These are phyloP conservation scores for Bacidia gigantensis DNA, from an alignment of 495 filamentous ascomycete species.

Conservation along the genomic window DNA sequence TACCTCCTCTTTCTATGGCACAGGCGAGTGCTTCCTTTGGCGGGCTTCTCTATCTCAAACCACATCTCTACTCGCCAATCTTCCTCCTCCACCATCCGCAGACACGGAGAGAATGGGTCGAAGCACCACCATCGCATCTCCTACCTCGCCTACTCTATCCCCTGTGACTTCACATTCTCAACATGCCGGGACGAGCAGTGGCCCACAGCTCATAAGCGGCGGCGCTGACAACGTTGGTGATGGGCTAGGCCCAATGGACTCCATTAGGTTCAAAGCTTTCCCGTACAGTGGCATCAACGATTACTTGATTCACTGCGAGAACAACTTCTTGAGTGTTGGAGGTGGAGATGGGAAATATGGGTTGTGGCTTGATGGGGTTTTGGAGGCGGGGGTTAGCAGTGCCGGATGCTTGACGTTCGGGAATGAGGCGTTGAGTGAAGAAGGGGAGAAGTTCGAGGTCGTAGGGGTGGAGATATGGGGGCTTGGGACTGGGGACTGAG, in stretches of 20 bases:
- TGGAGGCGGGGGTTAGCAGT: constrained; percentile 74
- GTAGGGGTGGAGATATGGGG: constrained; percentile 89
- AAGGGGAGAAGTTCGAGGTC: constrained; percentile 85
- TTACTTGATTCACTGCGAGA: constrained; percentile 88
- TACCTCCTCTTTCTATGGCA: constrained; percentile 77
- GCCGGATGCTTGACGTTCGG: constrained; percentile 71
- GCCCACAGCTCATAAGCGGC: too few species aligned
- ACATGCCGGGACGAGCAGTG: not conserved
- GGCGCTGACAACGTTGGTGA: constrained; percentile 23
- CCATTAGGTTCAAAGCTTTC: constrained; percentile 90
- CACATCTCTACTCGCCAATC: constrained; percentile 40
- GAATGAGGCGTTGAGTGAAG: constrained; percentile 89
- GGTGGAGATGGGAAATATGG: constrained; percentile 87
- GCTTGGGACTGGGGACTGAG: too few species aligned
- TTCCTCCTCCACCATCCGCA: constrained; percentile 47
- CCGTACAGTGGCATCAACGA: constrained; percentile 93
- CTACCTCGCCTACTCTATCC: constrained; percentile 22
- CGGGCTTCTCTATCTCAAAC: constrained; percentile 45
- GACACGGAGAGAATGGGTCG: constrained; percentile 59
- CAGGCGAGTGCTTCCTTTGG: constrained; percentile 97
- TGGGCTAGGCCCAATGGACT: constrained; percentile 31
- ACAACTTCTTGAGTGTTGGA: constrained; percentile 69
- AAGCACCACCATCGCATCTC: constrained; percentile 47
- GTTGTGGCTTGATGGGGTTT: constrained; percentile 79
- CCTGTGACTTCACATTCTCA: constrained; percentile 6